Base-by-base conservation (phyloP, 2,329 filamentous ascomycete genomes). In the Phoma herbarum region DNA sequence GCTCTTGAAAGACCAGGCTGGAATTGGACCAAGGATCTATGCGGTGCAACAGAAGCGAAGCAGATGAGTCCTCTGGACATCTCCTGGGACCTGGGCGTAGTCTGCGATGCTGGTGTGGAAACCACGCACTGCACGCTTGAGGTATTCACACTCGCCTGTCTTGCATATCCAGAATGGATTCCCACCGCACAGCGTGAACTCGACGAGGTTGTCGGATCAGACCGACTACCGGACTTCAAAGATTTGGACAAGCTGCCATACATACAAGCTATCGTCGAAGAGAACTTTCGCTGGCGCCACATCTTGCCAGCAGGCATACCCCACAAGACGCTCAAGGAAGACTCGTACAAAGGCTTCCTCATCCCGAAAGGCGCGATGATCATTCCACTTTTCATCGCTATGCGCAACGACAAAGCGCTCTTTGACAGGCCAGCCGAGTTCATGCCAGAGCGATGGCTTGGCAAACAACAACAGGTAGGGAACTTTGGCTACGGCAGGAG, bases 401-500 rank as follows among this genome's bases (percentile, higher is more conserved):
- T 80, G 25, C 66, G 73, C 18, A 68, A 70, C 33, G 71, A 79
- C 37, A 50, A 63, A 1, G 48, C 61, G 4, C 61, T 73, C 1
- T 78, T 71, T 37, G 61, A 71, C 1, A 61, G 64, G 0, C 77
- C 76, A 0, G 58, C 65, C 1, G 50, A 48, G 0, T 78, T 79
- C 63, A 66, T 69, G 6, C 78, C 78, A 0, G 76, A 77, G n/a
- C 71, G 75, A 0, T 79, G 71, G 70, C 58, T 76, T 18, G 54
- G 35, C 12, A 63, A 52, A 44, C 4, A 48, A 1, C 56, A 59
- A n/a, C 16, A 43, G 20, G 44, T 1, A 8, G 23, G 37, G 9
- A 65, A 58, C 28, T 83, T 84, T 51, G 83, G 80, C 0, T 84
- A 83, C 62, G 83, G 37, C 5, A 41, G 84, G 0, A 75, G 22